Base-by-base conservation (phyloP, 805 yeast genomes). In the Lipomyces japonicus region DNA sequence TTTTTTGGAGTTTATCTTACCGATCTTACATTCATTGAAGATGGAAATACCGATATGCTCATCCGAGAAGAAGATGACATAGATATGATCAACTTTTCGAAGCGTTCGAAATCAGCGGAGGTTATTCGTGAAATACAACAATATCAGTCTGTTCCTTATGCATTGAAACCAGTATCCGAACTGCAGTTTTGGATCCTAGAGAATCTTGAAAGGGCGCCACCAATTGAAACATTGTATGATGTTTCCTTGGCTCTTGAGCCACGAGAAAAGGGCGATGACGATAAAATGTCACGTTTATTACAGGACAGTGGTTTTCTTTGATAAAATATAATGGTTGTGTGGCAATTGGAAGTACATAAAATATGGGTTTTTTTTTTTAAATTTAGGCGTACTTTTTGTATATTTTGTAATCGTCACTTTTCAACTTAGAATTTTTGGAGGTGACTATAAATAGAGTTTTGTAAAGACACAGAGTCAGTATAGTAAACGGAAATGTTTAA, bases 1-100 rank as follows among this genome's bases (percentile, higher is more conserved):
- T 91, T 91, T 65, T 80, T 91, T 60, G 98, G 97, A 18, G 91
- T 91, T 39, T 87, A 80, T 65, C 71, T 91, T 48, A 84, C 95
- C 41, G 97, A 91, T 65, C 72, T 91, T 63, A 86, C 96, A 14
- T 91, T 91, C 63, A 81, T 89, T 5, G 84, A 78, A 26, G 95
- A 86, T 60, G 97, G 97, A 39, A 91, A 89, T 63, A 80, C 95
- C 0, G 95, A 91, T 63, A 55, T 53, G 43, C 35, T 57, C 9
- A 35, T 51, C 4, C 3, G 44, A 21, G 16, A 19, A 28, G 18
- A 18, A 2, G 34, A 23, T 16, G 10, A 39, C 28, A 14, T 40
- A 7, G 45, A 56, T n/a, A 68, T 86, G 65, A 74, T 89, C 46
- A 91, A 91, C 66, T 87, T 86, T 65, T 78, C 84, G 46, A 91